Evolutionary conservation across 2,329 filamentous ascomycete species (phyloP).

Genomic region (Talaromyces verruculosus): DNA sequence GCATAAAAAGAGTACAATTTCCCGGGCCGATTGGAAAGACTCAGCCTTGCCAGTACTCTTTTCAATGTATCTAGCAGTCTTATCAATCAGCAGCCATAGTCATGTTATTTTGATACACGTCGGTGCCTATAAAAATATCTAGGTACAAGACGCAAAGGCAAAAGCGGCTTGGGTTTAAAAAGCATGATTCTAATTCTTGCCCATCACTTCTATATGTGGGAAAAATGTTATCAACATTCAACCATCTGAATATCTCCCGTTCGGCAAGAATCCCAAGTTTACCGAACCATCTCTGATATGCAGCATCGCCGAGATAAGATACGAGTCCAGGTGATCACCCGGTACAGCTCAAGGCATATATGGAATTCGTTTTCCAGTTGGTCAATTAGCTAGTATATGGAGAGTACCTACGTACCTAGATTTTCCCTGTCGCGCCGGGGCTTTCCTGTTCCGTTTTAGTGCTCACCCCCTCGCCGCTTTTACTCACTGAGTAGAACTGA

Average conservation of each 20-base stretch:
- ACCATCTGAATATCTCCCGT: background rate
- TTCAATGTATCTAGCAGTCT: background rate
- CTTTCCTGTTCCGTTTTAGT: too few relatives aligned
- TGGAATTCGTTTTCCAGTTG: background rate
- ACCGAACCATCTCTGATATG: slow-evolving; percentile 1
- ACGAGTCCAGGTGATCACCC: background rate
- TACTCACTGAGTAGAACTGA: too few relatives aligned
- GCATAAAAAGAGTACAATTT: background rate
- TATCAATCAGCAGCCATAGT: background rate
- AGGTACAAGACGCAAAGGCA: background rate
- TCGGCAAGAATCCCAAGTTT: background rate
- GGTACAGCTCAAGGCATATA: background rate
- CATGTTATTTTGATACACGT: background rate
- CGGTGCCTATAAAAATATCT: background rate
- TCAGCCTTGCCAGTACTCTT: background rate
- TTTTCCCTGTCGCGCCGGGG: too few relatives aligned
- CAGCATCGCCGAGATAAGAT: background rate
- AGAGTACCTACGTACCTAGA: too few relatives aligned
- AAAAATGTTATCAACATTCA: background rate
- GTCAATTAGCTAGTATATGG: background rate
- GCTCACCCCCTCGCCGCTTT: too few relatives aligned
- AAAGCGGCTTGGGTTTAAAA: background rate
- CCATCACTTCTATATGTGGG: background rate
- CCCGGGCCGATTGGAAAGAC: background rate
- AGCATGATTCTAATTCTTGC: background rate